Evolutionary conservation across 306 rosid genomes (phyloP).

Genomic region (Dalbergia cochinchinensis): DNA sequence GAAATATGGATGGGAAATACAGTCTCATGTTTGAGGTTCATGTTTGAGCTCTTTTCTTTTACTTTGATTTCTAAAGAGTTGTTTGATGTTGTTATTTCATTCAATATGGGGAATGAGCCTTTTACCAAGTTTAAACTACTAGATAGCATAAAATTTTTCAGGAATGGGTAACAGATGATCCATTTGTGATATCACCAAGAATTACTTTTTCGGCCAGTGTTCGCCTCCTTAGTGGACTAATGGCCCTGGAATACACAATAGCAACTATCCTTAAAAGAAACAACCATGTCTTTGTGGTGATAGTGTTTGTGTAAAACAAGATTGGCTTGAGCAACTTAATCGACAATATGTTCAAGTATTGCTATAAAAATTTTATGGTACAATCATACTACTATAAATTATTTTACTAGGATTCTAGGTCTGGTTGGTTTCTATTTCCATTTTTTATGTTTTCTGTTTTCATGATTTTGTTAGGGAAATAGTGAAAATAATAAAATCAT

Average conservation of each 20-base stretch:
- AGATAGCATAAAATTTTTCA: conserved; percentile 51
- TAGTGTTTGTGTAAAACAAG: conserved; percentile 79
- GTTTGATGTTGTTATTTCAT: neutral
- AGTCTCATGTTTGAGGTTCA: conserved; percentile 99
- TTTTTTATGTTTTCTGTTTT: too few species aligned
- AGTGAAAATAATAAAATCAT: too few species aligned
- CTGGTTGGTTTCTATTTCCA: too few species aligned
- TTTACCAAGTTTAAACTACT: conserved; percentile 8
- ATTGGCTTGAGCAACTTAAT: conserved; percentile 93
- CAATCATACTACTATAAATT: conserved; percentile 30
- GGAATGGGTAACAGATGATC: conserved; percentile 99
- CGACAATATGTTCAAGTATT: conserved; percentile 92
- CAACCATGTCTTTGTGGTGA: conserved; percentile 87
- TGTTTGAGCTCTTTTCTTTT: conserved; percentile 16
- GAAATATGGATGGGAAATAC: conserved; percentile 97
- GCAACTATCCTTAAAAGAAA: conserved; percentile 94
- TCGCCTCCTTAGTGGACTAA: conserved; percentile 97
- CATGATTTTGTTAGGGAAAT: too few species aligned
- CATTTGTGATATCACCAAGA: conserved; percentile 98
- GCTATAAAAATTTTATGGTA: neutral
- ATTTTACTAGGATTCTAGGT: conserved; percentile 13
- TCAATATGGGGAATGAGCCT: too few species aligned
- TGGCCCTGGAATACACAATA: conserved; percentile 98
- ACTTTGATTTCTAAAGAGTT: neutral
- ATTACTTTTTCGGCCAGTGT: conserved; percentile 98